Conservation (phyloP, 176 grass and related monocot genomes). For the Oryza longistaminata region DNA sequence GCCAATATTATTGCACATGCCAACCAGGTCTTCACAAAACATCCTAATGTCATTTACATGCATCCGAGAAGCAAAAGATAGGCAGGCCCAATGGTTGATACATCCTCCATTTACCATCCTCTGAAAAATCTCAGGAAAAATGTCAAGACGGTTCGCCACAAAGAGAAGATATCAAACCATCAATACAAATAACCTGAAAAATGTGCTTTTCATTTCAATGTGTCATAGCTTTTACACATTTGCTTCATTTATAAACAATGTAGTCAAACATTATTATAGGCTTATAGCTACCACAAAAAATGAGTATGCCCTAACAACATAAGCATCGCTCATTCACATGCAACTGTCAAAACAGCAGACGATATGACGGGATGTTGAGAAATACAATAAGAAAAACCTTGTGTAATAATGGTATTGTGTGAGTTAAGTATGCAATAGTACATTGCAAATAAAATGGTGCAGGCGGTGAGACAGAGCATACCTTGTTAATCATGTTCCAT, state of each 20-base stretch:
- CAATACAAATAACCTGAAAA: not conserved
- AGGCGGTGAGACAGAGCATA: slow-evolving; percentile 2
- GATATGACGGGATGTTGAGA: not conserved
- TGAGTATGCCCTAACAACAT: not conserved
- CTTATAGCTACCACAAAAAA: not conserved
- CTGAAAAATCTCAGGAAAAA: slow-evolving; percentile 14
- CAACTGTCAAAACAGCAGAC: not conserved
- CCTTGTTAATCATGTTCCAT: slow-evolving; percentile 95
- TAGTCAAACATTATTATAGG: not conserved
- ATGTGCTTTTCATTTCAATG: not conserved
- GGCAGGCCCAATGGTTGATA: slow-evolving; percentile 52
- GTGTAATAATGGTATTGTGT: no score
- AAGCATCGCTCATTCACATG: not conserved
- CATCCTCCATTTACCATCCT: slow-evolving; percentile 55
- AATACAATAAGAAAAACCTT: not conserved
- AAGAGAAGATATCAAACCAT: not conserved
- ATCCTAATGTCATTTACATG: slow-evolving; percentile 17
- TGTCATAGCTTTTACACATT: not conserved
- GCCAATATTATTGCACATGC: slow-evolving; percentile 48
- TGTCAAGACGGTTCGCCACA: not conserved
- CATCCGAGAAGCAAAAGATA: slow-evolving; percentile 51
- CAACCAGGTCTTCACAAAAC: slow-evolving; percentile 45
- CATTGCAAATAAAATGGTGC: no score
- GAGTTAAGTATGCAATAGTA: not conserved
- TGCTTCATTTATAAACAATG: no score